Conservation (phyloP, 2,329 filamentous ascomycete genomes). For the Fusarium ambrosium region DNA sequence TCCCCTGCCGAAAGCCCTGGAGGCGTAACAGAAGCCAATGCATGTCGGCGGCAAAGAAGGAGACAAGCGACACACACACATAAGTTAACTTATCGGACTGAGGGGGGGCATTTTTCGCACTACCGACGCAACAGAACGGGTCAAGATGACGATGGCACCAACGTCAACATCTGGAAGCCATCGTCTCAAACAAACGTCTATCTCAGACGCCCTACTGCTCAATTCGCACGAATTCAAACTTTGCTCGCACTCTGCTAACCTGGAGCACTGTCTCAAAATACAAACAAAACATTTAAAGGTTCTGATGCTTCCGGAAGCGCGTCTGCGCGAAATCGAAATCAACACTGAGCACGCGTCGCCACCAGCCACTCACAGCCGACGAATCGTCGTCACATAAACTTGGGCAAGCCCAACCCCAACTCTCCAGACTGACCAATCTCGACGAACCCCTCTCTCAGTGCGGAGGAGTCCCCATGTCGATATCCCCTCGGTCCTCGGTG, state of each 20-base stretch:
- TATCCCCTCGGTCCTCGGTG: not conserved
- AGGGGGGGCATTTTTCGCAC: constrained; percentile 25
- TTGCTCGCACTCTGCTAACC: constrained; percentile 22
- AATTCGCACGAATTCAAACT: constrained; percentile 8
- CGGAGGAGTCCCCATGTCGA: not conserved
- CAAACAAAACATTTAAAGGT: not conserved
- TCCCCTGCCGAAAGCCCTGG: constrained; percentile 30
- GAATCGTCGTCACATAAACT: constrained; percentile 14
- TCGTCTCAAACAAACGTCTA: not conserved
- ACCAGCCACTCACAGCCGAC: constrained; percentile 18
- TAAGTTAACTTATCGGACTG: constrained; percentile 28
- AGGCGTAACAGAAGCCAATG: constrained; percentile 19
- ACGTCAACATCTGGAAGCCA: constrained; percentile 24
- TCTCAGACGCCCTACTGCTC: not conserved
- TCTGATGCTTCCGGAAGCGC: constrained; percentile 4
- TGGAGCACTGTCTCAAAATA: not conserved
- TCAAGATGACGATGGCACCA: constrained; percentile 37
- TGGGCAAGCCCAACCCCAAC: constrained; percentile 11
- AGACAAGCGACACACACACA: constrained; percentile 29
- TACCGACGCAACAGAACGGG: constrained; percentile 26
- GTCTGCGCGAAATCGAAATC: constrained; percentile 24
- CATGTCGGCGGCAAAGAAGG: constrained; percentile 38
- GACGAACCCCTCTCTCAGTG: not conserved
- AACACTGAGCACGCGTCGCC: constrained; percentile 30
- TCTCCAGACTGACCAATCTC: constrained; percentile 16